Evolutionary conservation across 352 stramenopile genomes (phyloP).

Genomic region (Phytophthora ramorum): DNA sequence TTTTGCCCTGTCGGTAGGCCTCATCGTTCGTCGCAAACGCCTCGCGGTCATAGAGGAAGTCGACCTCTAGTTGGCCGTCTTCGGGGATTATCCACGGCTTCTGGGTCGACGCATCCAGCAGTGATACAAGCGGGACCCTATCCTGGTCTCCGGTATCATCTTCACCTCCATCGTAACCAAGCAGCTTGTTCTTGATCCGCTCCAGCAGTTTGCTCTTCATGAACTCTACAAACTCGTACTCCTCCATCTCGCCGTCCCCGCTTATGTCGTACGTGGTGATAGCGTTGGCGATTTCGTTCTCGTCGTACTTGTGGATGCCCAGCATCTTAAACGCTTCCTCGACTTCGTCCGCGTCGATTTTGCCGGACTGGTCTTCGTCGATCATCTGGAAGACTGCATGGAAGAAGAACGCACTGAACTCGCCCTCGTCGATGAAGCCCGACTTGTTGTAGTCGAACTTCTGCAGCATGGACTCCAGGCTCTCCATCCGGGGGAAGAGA

Average conservation of each 20-base stretch:
- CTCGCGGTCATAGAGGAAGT: slow-evolving; percentile 85
- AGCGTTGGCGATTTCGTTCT: slow-evolving; percentile 66
- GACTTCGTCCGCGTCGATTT: slow-evolving; percentile 80
- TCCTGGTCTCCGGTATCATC: slow-evolving; percentile 8
- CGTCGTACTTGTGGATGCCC: slow-evolving; percentile 61
- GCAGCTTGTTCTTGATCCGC: slow-evolving; percentile 61
- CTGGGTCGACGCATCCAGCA: slow-evolving; percentile 65
- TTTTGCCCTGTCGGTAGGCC: slow-evolving; percentile 57
- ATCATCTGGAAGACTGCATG: slow-evolving; percentile 79
- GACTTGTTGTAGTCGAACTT: slow-evolving; percentile 63
- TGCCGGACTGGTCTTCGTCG: slow-evolving; percentile 74
- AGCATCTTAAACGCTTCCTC: slow-evolving; percentile 79
- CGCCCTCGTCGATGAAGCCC: slow-evolving; percentile 54
- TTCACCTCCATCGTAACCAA: slow-evolving; percentile 20
- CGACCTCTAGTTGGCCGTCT: slow-evolving; percentile 66
- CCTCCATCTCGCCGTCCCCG: slow-evolving; percentile 81
- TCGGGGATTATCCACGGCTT: slow-evolving; percentile 73
- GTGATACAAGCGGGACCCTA: slow-evolving; percentile 23
- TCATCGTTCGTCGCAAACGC: slow-evolving; percentile 67
- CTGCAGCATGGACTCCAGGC: slow-evolving; percentile 52
- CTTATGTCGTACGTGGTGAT: slow-evolving; percentile 82
- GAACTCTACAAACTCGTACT: slow-evolving; percentile 84
- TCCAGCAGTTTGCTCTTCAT: slow-evolving; percentile 74
- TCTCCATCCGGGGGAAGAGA: slow-evolving; percentile 61
- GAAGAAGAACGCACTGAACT: slow-evolving; percentile 80